Conservation (phyloP, 495 filamentous ascomycete species). For the Penicillium roqueforti region DNA sequence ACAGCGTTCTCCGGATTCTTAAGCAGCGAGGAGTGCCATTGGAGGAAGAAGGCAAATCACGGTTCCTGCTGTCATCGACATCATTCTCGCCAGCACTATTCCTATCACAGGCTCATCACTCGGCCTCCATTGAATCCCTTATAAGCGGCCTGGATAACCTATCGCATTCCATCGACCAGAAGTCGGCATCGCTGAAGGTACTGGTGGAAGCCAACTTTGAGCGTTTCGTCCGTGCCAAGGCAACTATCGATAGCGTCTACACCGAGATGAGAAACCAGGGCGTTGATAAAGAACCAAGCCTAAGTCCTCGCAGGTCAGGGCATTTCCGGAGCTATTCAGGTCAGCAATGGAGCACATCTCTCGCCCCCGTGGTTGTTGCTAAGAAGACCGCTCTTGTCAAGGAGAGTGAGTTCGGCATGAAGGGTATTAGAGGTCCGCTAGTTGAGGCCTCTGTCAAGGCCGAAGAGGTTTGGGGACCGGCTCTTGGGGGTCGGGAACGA, state of each 20-base stretch:
- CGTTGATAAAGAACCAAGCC: conserved; percentile 51
- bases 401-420: conserved; percentile 91
- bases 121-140: conserved; percentile 73
- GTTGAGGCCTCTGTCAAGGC: conserved; percentile 88
- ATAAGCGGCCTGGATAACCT: conserved; percentile 76
- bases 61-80: conserved; percentile 90
- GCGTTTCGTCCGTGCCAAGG: conserved; percentile 91
- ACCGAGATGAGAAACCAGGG: conserved; percentile 94
- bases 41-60: conserved; percentile 86
- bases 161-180: conserved; percentile 89
- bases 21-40: conserved; percentile 70
- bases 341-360: conserved; percentile 43
- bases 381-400: conserved; percentile 88
- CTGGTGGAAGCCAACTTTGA: conserved; percentile 97
- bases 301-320: conserved; percentile 59
- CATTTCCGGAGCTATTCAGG: conserved; percentile 52
- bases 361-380: conserved; percentile 29
- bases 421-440: conserved; percentile 81
- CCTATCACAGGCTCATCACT: conserved; percentile 83
- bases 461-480: conserved; percentile 95
- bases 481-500: conserved; percentile 84
- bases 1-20: conserved; percentile 79
- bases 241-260: conserved; percentile 97
- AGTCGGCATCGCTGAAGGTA: conserved; percentile 90
- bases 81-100: conserved; percentile 91